Base-by-base conservation (phyloP, 2,329 filamentous ascomycete genomes). In the Aspergillus fischeri region DNA sequence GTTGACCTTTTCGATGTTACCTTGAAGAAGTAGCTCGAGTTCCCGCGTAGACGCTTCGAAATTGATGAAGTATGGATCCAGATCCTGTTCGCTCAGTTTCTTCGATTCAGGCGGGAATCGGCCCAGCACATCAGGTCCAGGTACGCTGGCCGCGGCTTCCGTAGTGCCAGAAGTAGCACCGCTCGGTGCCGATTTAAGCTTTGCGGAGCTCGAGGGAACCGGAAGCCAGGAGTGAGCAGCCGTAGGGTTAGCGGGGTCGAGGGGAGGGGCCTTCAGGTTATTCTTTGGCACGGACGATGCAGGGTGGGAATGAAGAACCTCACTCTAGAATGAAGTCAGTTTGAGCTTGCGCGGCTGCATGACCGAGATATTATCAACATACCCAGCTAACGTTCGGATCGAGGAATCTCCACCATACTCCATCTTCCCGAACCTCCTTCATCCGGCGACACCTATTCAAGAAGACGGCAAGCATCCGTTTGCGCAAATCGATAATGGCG, bases 331-430 rank as follows among this genome's bases (percentile, higher is more conserved):
- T 24, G 52, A 41, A 51, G 60, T 78, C 60, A 77, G 70, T 58
- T 51, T 27, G 21, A 24, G 28, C 9, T 24, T 28, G 20, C 8
- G 9, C 8, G 29, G 77, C 38, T 17, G 35, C 38, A 38, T 4
- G 58, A 25, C 9, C 45, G 45, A 24, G 38, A n/a, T 49, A 32
- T 27, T 25, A 27, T 44, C 66, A 41, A 71, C 80, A 59, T 85
- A 96, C 92, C 94, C 94, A 99, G 84, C 94, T 97, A 25, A 93
- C 92, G 72, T 99, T 97, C 10, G 95, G 94, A 72, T 99, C 94
- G 35, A 99, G 81, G 70, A 99, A 99, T 64, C 92, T 88, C 92
- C 93, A 97, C 86, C 92, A 96, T 27, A 99, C 92, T 2, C 93
- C 93, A 70, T 99, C 94, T 59, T 92, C 90, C 53, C 91, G 84